Evolutionary conservation across 768 basidiomycete genomes (phyloP).

Genomic region (Dioszegia aurantiaca): DNA sequence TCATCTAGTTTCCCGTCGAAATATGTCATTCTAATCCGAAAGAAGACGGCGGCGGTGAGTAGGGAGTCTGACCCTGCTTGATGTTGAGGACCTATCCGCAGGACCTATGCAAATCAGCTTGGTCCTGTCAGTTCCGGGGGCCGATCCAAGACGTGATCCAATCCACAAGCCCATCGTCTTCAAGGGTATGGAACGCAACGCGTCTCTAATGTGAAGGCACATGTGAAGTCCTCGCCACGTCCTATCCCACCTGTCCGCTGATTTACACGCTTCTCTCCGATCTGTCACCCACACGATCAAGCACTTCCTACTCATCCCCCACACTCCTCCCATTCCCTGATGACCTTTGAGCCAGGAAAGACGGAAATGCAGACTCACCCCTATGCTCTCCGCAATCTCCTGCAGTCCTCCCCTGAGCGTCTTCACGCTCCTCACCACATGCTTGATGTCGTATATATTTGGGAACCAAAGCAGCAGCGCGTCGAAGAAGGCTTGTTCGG

Average conservation of each 20-base stretch:
- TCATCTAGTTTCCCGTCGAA: conserved; percentile 89
- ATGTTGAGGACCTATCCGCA: conserved; percentile 83
- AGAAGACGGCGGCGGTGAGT: conserved; percentile 87
- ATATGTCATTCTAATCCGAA: conserved; percentile 89
- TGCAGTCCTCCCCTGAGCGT: conserved; percentile 81
- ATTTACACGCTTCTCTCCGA: too few relatives aligned
- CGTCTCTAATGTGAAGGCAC: too few relatives aligned
- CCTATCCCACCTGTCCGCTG: too few relatives aligned
- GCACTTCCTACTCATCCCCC: neutral
- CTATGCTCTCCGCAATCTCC: conserved; percentile 92
- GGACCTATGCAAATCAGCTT: conserved; percentile 59
- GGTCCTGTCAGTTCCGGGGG: too few relatives aligned
- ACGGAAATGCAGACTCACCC: conserved; percentile 61
- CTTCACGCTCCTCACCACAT: conserved; percentile 82
- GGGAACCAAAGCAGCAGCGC: conserved; percentile 90
- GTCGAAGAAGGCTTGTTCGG: conserved; percentile 86
- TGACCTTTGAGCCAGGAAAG: neutral
- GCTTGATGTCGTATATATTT: conserved; percentile 94
- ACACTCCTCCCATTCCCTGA: neutral
- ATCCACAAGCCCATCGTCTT: too few relatives aligned
- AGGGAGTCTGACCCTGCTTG: conserved; percentile 98
- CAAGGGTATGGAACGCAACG: too few relatives aligned
- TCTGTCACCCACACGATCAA: too few relatives aligned
- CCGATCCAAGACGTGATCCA: too few relatives aligned
- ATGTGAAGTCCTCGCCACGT: too few relatives aligned